phyloP scores from a whole-genome alignment of 148 eudicot genomes.

The Euryodendron excelsum region DNA sequence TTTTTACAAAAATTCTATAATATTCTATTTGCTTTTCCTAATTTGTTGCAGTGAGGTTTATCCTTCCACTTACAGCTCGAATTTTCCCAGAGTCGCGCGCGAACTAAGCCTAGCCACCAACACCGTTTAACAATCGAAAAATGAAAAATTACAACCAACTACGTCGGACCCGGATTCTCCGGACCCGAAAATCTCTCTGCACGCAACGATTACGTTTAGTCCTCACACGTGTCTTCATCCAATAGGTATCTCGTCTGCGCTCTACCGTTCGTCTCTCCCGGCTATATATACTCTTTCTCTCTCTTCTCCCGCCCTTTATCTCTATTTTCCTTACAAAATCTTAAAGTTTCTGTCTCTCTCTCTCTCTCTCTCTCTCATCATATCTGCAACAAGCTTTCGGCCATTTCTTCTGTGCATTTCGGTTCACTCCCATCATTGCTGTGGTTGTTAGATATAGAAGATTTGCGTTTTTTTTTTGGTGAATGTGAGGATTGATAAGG shows the following conservation, averaged over 20 bases:
- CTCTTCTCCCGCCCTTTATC: conserved; percentile 23
- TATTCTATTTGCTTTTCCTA: too few relatives aligned
- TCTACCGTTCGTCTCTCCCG: neutral
- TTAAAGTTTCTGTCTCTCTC: neutral
- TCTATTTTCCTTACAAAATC: neutral
- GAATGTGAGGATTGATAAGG: neutral
- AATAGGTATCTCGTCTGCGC: conserved; percentile 2
- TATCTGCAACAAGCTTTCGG: conserved; percentile 10
- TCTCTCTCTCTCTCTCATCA: neutral
- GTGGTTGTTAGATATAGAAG: neutral
- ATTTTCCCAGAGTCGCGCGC: neutral
- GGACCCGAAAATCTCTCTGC: conserved; percentile 15
- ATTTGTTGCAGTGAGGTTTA: too few relatives aligned
- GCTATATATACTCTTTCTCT: neutral
- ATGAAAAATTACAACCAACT: neutral
- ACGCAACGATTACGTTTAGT: neutral
- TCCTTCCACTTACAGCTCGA: neutral
- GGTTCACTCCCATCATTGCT: neutral
- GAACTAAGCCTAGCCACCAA: neutral
- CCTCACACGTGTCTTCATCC: conserved; percentile 21
- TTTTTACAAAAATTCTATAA: too few relatives aligned
- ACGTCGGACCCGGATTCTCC: conserved; percentile 7
- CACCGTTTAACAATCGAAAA: neutral
- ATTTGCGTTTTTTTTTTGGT: neutral
- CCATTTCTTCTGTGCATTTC: neutral